Base-by-base conservation (phyloP, 331 rosid genomes). In the Malus hybrid region DNA sequence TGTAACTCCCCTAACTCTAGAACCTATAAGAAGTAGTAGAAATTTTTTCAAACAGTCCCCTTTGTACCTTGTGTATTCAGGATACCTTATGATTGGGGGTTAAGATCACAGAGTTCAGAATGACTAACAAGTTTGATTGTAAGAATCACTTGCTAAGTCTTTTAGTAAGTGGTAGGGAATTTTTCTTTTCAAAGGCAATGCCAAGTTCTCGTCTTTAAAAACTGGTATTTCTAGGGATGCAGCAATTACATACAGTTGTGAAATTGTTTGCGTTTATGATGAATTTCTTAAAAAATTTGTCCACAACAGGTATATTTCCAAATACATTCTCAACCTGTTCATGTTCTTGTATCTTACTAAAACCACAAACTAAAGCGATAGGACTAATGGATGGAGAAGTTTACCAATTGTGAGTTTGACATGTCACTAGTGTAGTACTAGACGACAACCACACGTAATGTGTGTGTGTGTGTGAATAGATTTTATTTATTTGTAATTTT, bases 1-100 rank as follows among this genome's bases (percentile, higher is more conserved):
- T 71, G 57, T 66, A 88, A 94, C 86, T 90, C 96, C 30, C 88
- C 90, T 0, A 87, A 86, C 74, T 85, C 89, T 76, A 86, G 95
- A 85, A 76, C 79, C 84, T 88, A 70, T 19, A 82, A 85, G 79
- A 81, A 84, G 83, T 89, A 77, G 78, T 65, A 22, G 80, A 68
- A 64, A 19, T 15, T 28, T 72, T 61, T 53, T 6, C 44, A 28
- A 36, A 12, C 26, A 67, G 52, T 44, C 70, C 20, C 22, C 18
- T 72, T 28, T 24, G 64, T 79, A 26, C 70, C 65, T 29, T 9
- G 69, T 32, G 72, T 48, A 66, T 36, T 75, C 39, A 48, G 57
- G 70, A 39, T 26, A 12, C 19, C 42, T 28, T 63, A 63, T 29
- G 39, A 60, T 57, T 29, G 48, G 32, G 5, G 14, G 55, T 42